Evolutionary conservation across 1,284 basidiomycete genomes (phyloP), one percentile per base, ranked within the genome.

Genomic region (Fistulinella cinereoalba): DNA sequence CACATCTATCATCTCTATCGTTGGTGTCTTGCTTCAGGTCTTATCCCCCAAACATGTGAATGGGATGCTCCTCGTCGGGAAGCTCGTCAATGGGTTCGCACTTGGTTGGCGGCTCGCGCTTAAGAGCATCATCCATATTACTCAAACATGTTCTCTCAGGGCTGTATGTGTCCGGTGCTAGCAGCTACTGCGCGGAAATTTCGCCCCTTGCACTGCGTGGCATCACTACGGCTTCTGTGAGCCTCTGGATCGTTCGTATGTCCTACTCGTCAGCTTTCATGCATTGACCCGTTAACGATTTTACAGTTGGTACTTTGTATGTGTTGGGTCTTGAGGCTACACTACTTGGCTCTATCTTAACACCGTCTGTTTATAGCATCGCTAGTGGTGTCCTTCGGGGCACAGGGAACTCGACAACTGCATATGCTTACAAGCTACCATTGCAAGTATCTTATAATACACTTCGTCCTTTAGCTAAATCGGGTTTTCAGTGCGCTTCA

Each of bases 201-300:
- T 65, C 63, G 23, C 60, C 61, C 5, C 59, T 65, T 28, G 57
- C 57, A 7, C 36, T 65, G 3, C 55, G 60, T 23, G 61, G 63
- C 32, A 42, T 62, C 33, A 66, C 59, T 8, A 65, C 63, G 0
- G 60, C 57, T 9, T 41, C 43, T 16, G 57, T 64, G 19, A 64
- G 60, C 29, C 46, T 64, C 16, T 62, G 59, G 57, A 62, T 62
- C n/a, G 51, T 39, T 43, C 37, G 61, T 65, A 12, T 43, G 60
- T 53, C 33, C 2, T 5, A 3, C 36, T 23, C n/a, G 4, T 18
- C 0, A 10, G 1, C n/a, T 28, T 7, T 16, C 6, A 9, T 6
- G 13, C 19, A 12, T 3, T 3, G 2, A 3, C 9, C n/a, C 1
- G 0, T 25, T 51, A 5, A 57, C 4, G 0, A 3, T 16, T 18